Conservation (phyloP, 106 monocot genomes). For the Agapanthus africanus region DNA sequence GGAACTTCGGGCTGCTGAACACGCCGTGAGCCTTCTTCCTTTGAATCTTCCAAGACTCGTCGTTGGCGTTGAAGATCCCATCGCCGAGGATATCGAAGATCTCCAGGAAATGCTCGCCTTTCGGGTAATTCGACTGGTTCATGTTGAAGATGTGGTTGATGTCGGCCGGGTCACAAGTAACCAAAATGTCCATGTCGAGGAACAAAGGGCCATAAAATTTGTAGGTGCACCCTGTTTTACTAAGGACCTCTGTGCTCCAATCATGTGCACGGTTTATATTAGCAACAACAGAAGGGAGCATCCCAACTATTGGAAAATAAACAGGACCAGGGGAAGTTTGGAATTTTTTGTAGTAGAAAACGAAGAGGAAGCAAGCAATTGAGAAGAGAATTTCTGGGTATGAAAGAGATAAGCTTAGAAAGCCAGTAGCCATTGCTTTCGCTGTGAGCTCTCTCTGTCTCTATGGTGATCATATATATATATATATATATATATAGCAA, state of each 20-base stretch:
- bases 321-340: too few relatives aligned
- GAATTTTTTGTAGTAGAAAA: too few relatives aligned
- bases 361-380: too few relatives aligned
- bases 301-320: not conserved
- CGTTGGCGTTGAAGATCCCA: not conserved
- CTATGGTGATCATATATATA: too few relatives aligned
- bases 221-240: not conserved
- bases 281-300: not conserved
- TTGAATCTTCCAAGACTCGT: not conserved
- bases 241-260: not conserved
- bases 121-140: not conserved
- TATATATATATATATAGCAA: too few relatives aligned
- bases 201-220: constrained; percentile 6
- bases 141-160: constrained; percentile 3
- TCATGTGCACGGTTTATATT: not conserved
- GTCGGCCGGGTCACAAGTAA: not conserved
- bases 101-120: not conserved
- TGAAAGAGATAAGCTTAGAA: too few relatives aligned
- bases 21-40: not conserved
- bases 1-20: not conserved
- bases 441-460: too few relatives aligned
- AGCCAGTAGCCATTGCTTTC: too few relatives aligned
- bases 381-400: too few relatives aligned
- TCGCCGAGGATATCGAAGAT: not conserved
- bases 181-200: not conserved